Evolutionary conservation across 139 green algal genomes (phyloP), one percentile per base, ranked within the genome.

Genomic region (Micractinium sp.): DNA sequence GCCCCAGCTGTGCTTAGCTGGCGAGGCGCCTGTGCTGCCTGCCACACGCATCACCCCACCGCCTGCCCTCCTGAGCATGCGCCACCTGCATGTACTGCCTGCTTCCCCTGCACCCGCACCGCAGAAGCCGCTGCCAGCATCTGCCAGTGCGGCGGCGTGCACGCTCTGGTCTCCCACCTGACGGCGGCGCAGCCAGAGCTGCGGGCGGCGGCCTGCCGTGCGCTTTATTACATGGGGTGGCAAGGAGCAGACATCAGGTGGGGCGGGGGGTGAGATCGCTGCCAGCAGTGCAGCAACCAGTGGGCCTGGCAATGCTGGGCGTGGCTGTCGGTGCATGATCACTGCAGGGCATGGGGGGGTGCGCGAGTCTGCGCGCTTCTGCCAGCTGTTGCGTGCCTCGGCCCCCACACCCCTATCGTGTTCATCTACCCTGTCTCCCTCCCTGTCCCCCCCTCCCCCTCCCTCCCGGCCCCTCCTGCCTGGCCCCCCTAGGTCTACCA

Each of bases 191-290:
- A 69, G 35, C 35, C 31, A 22, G 61, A 76, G 33, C 82, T 76
- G 20, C 82, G 82, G 9, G 61, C 61, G 7, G 82, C 82, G 3
- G 82, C 61, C 82, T 87, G 82, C 82, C 14, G 36, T 0, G 82
- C 82, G 23, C 82, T 87, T 0, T 87, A 78, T 22, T 87, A 63
- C 61, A 35, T 87, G 61, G 82, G 82, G 16, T 87, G 82, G 82
- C 66, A 78, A 60, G 61, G 82, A 29, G 2, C 2, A 7, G 82
- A 56, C 0, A 25, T 87, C 3, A 53, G 82, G 82, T 67, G 47
- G 3, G 31, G 4, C 2, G 31, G 27, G n/a, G 3, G 13, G 73
- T 79, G 3, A 7, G 31, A 23, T 12, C 3, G n/a, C 73, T 27
- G 73, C 69, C 69, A 35, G 13, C n/a, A 9, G 47, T 56, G 47